Conservation (phyloP, 2,329 filamentous ascomycete species). For the Verticillium nonalfalfae region DNA sequence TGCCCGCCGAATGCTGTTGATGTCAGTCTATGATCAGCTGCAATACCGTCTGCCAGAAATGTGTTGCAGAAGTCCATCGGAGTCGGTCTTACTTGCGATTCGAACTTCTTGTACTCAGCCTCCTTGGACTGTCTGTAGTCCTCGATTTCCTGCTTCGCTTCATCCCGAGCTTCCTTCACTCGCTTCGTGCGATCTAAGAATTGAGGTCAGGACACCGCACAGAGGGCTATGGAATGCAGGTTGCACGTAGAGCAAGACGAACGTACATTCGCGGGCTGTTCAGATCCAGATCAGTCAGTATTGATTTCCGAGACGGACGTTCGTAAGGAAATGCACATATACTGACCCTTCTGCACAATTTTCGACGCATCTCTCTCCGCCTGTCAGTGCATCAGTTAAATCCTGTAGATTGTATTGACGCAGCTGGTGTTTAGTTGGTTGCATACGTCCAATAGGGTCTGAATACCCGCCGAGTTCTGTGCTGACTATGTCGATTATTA, state of each 20-base stretch:
- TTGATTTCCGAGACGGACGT: neutral
- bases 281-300: neutral
- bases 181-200: slow-evolving; percentile 72
- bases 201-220: neutral
- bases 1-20: slow-evolving; percentile 79
- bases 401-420: neutral
- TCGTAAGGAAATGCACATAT: neutral
- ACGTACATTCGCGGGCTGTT: slow-evolving; percentile 80
- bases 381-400: slow-evolving; percentile 35
- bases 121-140: slow-evolving; percentile 88
- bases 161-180: slow-evolving; percentile 91
- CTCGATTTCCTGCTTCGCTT: slow-evolving; percentile 97
- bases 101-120: slow-evolving; percentile 89
- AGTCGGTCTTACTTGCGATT: slow-evolving; percentile 52
- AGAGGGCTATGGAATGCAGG: neutral
- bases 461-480: slow-evolving; percentile 97
- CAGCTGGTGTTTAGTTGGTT: neutral
- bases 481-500: slow-evolving; percentile 60
- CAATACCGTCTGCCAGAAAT: neutral
- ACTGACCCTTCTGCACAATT: slow-evolving; percentile 91
- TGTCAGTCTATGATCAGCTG: neutral
- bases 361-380: slow-evolving; percentile 98
- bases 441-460: slow-evolving; percentile 95
- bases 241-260: neutral
- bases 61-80: too few relatives aligned